phyloP scores from a whole-genome alignment of 345 rosid genomes.

The Brassica incana region DNA sequence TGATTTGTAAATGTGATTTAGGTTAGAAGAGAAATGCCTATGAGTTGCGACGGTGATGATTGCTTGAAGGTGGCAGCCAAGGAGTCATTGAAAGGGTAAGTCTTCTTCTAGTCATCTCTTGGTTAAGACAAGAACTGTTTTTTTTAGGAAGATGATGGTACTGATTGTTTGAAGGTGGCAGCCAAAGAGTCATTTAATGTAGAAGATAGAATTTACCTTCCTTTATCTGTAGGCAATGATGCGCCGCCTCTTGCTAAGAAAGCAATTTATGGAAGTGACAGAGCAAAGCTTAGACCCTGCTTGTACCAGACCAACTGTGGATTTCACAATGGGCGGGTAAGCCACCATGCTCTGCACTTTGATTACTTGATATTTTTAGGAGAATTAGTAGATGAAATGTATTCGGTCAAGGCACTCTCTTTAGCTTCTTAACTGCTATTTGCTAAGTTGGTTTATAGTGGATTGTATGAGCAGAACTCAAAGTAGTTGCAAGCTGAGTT shows the following conservation, averaged over 20 bases:
- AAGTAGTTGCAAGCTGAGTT: no score
- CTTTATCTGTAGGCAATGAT: constrained; percentile 44
- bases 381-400: no score
- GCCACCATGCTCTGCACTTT: background rate
- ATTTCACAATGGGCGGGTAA: constrained; percentile 56
- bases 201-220: constrained; percentile 83
- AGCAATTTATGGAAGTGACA: constrained; percentile 31
- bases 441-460: no score
- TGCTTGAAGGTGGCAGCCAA: constrained; percentile 17
- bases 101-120: background rate
- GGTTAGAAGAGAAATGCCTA: constrained; percentile 59
- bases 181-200: constrained; percentile 67
- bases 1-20: constrained; percentile 31
- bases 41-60: constrained; percentile 13
- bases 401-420: no score
- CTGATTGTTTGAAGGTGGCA: constrained; percentile 59
- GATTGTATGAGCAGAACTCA: no score
- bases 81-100: constrained; percentile 63
- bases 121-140: background rate
- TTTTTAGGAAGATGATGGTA: constrained; percentile 30
- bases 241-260: constrained; percentile 40
- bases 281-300: constrained; percentile 46
- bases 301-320: constrained; percentile 36
- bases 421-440: no score
- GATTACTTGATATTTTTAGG: no score